Base-by-base conservation (phyloP, 805 yeast species). In the Cyberlindnera amylophila region DNA sequence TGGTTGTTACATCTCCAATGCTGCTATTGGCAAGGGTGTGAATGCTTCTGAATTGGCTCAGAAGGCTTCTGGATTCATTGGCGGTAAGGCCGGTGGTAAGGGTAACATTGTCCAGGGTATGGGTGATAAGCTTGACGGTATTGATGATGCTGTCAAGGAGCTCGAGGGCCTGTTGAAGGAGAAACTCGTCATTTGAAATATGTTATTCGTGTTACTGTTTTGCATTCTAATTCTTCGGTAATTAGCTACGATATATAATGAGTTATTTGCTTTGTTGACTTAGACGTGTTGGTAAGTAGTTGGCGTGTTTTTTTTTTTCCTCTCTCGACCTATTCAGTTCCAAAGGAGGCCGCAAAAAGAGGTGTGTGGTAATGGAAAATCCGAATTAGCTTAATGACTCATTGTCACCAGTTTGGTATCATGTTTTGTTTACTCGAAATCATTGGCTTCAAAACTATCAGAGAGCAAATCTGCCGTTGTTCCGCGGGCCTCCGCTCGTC, bases 71-170 rank as follows among this genome's bases (percentile, higher is more conserved):
- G 66, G 70, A 29, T 70, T 73, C 55, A 79, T 93, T 54, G 99
- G 99, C 52, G 99, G 99, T 66, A 88, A 85, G 65, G 95, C 96
- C 45, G 99, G 99, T 69, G 99, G 99, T 65, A 93, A 88, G 69
- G 98, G 96, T 50, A 86, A 88, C 52, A 81, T 90, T 42, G 87
- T 88, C 55, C 99, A 93, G 71, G 99, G 99, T 67, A 85, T 88
- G 81, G 99, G 99, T 56, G 87, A 82, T 55, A 84, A 87, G 49
- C 74, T 81, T 29, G 72, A 67, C 27, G 86, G 85, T 50, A 72
- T 88, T 40, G 73, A 72, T 32, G 74, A 72, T 32, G 99, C 99
- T 21, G 72, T 93, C 51, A 76, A 72, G 27, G 86, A 82, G 49
- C 77, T 90, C 39, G 74, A 74, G 52, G 71, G 72, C 58, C 64